These are phyloP conservation scores for Rhodotorula graminis DNA, from an alignment of 768 basidiomycete species.

Conservation along the genomic window DNA sequence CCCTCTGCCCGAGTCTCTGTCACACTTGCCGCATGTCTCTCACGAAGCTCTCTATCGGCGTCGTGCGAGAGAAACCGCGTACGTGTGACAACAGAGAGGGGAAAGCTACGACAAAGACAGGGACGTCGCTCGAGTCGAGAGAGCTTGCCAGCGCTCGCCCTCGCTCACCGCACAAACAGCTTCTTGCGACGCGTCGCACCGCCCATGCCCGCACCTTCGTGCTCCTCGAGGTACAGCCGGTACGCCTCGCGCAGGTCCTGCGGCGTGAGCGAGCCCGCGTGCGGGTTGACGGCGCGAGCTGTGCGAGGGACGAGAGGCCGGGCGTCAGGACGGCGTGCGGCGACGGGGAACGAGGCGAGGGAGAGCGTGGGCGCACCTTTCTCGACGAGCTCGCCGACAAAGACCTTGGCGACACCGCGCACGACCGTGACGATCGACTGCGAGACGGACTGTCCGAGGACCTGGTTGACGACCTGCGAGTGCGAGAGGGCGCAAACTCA, in stretches of 20 bases:
- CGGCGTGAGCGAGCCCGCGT: slow-evolving; percentile 73
- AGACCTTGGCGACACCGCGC: slow-evolving; percentile 76
- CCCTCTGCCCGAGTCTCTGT: too few relatives aligned
- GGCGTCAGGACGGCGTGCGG: background rate
- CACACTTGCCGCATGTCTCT: too few relatives aligned
- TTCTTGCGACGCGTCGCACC: slow-evolving; percentile 67
- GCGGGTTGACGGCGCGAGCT: slow-evolving; percentile 72
- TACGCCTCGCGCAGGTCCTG: slow-evolving; percentile 89
- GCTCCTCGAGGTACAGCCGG: slow-evolving; percentile 60
- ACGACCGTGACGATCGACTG: slow-evolving; percentile 83
- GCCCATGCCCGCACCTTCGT: slow-evolving; percentile 68
- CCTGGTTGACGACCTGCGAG: slow-evolving; percentile 72
- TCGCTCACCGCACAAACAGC: slow-evolving; percentile 62
- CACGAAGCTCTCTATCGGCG: too few relatives aligned
- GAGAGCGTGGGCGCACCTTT: slow-evolving; percentile 56
- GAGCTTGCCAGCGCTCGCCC: too few relatives aligned
- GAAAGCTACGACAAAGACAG: background rate
- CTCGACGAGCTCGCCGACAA: slow-evolving; percentile 86
- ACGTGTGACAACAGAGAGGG: too few relatives aligned
- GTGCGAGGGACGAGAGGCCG: background rate
- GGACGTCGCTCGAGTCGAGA: too few relatives aligned
- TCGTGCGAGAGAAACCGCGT: too few relatives aligned
- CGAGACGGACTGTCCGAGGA: slow-evolving; percentile 72
- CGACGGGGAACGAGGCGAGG: background rate
- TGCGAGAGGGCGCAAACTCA: background rate